Percentiles rank a stretch among this genome's conserved stretches.
Evolutionary conservation across 1,284 basidiomycete species (phyloP).

Genomic region (Irpex sp.): DNA sequence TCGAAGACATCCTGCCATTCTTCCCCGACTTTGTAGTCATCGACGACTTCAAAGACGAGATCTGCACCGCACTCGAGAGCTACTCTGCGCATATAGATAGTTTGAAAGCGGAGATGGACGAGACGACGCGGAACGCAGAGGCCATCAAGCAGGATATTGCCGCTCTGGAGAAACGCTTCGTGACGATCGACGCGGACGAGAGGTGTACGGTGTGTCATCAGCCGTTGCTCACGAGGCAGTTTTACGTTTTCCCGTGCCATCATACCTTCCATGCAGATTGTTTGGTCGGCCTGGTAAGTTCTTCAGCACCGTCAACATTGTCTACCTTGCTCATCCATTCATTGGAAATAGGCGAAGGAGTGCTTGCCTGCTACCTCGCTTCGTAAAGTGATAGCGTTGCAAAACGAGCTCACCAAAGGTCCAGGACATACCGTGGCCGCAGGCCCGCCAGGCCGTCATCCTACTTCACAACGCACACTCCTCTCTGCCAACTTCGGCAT

Average conservation of each 20-base stretch:
- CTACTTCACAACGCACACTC: slow-evolving; percentile 56
- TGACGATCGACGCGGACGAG: slow-evolving; percentile 88
- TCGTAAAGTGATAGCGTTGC: slow-evolving; percentile 80
- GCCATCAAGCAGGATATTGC: slow-evolving; percentile 92
- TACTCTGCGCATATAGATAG: slow-evolving; percentile 91
- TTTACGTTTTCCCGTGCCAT: slow-evolving; percentile 98
- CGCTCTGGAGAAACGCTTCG: slow-evolving; percentile 85
- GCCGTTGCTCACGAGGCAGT: slow-evolving; percentile 81
- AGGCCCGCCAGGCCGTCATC: slow-evolving; percentile 37
- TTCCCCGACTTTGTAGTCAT: slow-evolving; percentile 99
- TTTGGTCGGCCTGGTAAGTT: slow-evolving; percentile 81
- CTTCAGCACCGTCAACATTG: slow-evolving; percentile 6
- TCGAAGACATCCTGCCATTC: slow-evolving; percentile 98
- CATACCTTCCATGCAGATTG: slow-evolving; percentile 96
- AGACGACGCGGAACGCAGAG: slow-evolving; percentile 88
- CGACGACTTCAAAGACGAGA: slow-evolving; percentile 99
- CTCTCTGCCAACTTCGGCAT: slow-evolving; percentile 70
- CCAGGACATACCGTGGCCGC: slow-evolving; percentile 33
- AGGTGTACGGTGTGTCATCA: slow-evolving; percentile 81
- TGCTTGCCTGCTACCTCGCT: slow-evolving; percentile 79
- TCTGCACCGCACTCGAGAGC: slow-evolving; percentile 91
- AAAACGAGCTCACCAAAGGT: slow-evolving; percentile 74
- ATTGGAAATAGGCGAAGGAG: slow-evolving; percentile 71
- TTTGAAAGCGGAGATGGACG: slow-evolving; percentile 95
- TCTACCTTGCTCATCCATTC: too few relatives aligned